These are phyloP conservation scores for Fusarium dlaminii DNA, from an alignment of 2,329 filamentous ascomycete species.

Conservation along the genomic window DNA sequence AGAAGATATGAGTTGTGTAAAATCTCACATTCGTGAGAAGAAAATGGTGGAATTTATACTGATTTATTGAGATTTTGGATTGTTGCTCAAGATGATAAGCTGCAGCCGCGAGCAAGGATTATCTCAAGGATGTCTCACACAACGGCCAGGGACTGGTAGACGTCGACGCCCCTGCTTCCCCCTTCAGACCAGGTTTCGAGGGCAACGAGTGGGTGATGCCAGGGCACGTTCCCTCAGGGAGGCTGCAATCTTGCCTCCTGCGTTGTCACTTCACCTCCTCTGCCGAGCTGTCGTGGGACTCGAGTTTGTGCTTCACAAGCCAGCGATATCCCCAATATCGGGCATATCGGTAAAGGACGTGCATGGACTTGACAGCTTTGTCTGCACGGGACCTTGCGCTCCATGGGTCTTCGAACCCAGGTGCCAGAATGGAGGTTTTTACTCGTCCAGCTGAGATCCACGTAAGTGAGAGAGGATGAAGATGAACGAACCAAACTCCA, in stretches of 20 bases:
- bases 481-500: slow-evolving; percentile 2
- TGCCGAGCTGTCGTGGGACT: slow-evolving; percentile 6
- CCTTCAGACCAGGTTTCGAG: slow-evolving; percentile 19
- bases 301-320: background rate
- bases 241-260: slow-evolving; percentile 25
- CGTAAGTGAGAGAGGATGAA: slow-evolving; percentile 24
- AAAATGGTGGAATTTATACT: background rate
- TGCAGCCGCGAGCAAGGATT: slow-evolving; percentile 10
- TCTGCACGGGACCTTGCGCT: slow-evolving; percentile 7
- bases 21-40: background rate
- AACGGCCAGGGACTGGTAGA: slow-evolving; percentile 19
- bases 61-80: background rate
- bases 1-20: background rate
- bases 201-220: slow-evolving; percentile 20
- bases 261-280: slow-evolving; percentile 12
- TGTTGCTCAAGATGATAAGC: background rate
- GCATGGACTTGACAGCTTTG: slow-evolving; percentile 7
- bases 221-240: slow-evolving; percentile 10
- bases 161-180: slow-evolving; percentile 23
- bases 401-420: slow-evolving; percentile 9
- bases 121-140: slow-evolving; percentile 29
- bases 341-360: background rate
- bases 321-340: background rate
- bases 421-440: slow-evolving; percentile 21
- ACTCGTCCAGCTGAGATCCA: slow-evolving; percentile 14